Conservation (phyloP, 352 stramenopile species). For the Globisporangium nunn region DNA sequence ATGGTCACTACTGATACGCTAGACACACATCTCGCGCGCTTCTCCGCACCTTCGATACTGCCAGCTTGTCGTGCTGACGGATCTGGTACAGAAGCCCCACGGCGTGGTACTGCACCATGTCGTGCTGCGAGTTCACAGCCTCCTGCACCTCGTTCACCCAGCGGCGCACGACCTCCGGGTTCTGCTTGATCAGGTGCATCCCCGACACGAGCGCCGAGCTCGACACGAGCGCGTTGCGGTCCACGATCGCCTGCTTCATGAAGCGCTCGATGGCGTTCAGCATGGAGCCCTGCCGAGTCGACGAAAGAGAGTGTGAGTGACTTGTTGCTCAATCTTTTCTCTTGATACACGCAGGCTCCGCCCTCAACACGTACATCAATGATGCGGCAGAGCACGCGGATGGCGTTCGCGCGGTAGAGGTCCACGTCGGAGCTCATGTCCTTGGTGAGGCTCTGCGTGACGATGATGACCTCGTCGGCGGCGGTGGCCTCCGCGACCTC, state of each 20-base stretch:
- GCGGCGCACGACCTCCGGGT: slow-evolving; percentile 87
- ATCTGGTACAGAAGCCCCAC: slow-evolving; percentile 98
- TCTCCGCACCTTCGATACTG: slow-evolving; percentile 89
- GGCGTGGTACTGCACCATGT: slow-evolving; percentile 99
- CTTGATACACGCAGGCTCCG: not conserved
- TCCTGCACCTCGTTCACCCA: slow-evolving; percentile 99
- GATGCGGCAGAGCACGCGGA: slow-evolving; percentile 96
- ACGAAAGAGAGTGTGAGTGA: not conserved
- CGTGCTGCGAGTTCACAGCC: slow-evolving; percentile 91
- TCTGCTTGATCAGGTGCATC: slow-evolving; percentile 92
- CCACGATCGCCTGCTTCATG: slow-evolving; percentile 99
- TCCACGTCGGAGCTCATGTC: slow-evolving; percentile 99
- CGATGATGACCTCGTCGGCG: slow-evolving; percentile 97
- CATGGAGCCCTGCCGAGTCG: slow-evolving; percentile 52
- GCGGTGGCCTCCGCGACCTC: slow-evolving; percentile 92
- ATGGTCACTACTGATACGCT: not conserved
- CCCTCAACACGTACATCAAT: slow-evolving; percentile 63
- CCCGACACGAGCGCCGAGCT: slow-evolving; percentile 96
- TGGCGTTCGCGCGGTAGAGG: slow-evolving; percentile 97
- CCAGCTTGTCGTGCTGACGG: slow-evolving; percentile 96
- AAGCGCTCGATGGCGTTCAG: slow-evolving; percentile 93
- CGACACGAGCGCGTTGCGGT: slow-evolving; percentile 95
- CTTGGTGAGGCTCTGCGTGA: slow-evolving; percentile 98
- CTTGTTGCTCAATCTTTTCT: too few relatives aligned
- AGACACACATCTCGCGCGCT: not conserved